phyloP scores from a whole-genome alignment of 2,329 filamentous ascomycete species.

The Sporothrix pallida region DNA sequence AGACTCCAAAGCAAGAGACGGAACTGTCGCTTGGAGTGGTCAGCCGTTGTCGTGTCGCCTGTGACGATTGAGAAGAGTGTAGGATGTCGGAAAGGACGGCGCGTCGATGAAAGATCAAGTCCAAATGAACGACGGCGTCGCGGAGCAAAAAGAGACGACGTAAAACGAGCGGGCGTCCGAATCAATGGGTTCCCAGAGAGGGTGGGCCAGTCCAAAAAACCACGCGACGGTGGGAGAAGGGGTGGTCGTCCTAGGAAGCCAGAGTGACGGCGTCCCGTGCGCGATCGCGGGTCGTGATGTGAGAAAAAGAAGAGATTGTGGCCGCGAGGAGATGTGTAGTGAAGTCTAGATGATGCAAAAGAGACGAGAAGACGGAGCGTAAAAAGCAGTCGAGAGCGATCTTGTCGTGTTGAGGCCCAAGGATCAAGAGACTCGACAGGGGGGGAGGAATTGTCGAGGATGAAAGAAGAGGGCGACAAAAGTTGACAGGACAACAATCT shows the following conservation, averaged over 20 bases:
- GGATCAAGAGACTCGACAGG: neutral
- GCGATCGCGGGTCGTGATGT: neutral
- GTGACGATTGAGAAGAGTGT: neutral
- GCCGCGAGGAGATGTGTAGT: no score
- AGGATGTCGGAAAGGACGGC: neutral
- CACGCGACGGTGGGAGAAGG: slow-evolving; percentile 3
- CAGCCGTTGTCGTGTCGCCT: slow-evolving; percentile 26
- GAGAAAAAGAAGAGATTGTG: neutral
- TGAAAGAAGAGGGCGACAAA: neutral
- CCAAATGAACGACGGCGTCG: neutral
- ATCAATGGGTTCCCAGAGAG: slow-evolving; percentile 3
- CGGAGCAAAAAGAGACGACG: neutral
- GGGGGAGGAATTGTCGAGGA: neutral
- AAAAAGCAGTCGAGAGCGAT: neutral
- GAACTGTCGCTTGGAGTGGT: slow-evolving; percentile 25
- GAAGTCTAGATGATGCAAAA: no score
- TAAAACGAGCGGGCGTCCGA: neutral
- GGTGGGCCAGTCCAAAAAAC: slow-evolving; percentile 2
- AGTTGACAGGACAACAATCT: neutral
- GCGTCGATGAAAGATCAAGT: neutral
- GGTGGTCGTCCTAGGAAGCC: neutral
- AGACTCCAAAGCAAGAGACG: slow-evolving; percentile 35
- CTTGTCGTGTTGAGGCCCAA: neutral
- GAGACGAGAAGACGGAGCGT: neutral
- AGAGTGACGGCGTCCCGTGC: neutral